Base-by-base conservation (phyloP, 441 rosid genomes). In the Jatropha podagrica region DNA sequence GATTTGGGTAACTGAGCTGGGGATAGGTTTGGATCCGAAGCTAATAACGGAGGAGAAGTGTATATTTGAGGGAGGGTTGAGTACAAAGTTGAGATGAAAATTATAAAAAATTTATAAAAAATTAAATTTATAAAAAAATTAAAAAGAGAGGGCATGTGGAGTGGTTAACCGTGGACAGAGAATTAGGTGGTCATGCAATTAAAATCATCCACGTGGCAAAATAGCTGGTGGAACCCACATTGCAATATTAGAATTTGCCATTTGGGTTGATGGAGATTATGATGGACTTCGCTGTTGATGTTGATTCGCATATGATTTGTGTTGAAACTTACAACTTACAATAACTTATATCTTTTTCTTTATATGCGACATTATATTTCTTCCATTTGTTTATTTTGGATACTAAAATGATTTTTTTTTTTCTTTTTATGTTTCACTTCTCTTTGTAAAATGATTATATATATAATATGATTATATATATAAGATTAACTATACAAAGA, bases 11-110 rank as follows among this genome's bases (percentile, higher is more conserved):
- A 38, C 18, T 17, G 37, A 66, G 79, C 41, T 32, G 7, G 48
- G 20, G 46, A 4, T 65, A 73, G 85, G 77, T 69, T 71, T 69
- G 82, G 83, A 61, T 64, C 75, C 84, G 74, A 77, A 76, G 80
- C 83, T 63, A 48, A 38, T 20, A 15, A 2, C 3, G 15, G 27
- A 17, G 49, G 23, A 11, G 54, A 69, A 38, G 37, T 51, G 38
- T 59, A 60, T 0, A 15, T 18, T n/a, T 15, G 73, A 38, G 73
- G 49, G 54, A 40, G 54, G 54, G 54, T 13, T 38, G 8, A 41
- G 38, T 27, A 6, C 4, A 52, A 4, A 32, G 7, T 14, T 40
- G 13, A 1, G 18, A 32, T 15, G 32, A 32, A 32, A 32, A 32
- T 32, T 32, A 51, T 63, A 4, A 42, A 51, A 69, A 32, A 13